phyloP scores from a whole-genome alignment of 176 grass and related monocot genomes.

The Raddia guianensis region DNA sequence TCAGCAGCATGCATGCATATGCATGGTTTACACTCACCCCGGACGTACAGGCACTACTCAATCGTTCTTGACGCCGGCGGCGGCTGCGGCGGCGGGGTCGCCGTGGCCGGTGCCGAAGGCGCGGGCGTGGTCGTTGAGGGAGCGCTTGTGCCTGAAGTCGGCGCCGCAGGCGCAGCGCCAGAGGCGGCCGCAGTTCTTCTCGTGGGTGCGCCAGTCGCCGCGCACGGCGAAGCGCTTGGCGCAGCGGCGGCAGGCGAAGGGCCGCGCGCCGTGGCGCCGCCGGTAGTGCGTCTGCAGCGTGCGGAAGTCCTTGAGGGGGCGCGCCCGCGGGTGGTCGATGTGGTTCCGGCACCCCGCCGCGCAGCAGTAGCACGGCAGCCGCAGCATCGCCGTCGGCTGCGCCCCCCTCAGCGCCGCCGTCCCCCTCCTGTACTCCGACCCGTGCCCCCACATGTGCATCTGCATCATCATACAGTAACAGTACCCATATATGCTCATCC shows the following conservation, averaged over 20 bases:
- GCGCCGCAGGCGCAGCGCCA: slow-evolving; percentile 69
- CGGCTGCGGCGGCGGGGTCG: background rate
- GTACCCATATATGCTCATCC: no score
- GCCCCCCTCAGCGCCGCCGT: slow-evolving; percentile 60
- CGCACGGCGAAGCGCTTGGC: slow-evolving; percentile 70
- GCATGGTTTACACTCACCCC: background rate
- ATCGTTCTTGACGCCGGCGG: background rate
- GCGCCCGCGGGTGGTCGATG: slow-evolving; percentile 67
- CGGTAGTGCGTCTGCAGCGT: slow-evolving; percentile 74
- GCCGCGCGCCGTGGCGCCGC: slow-evolving; percentile 58
- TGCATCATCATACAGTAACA: background rate
- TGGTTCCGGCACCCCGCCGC: slow-evolving; percentile 64
- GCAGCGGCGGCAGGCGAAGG: slow-evolving; percentile 71
- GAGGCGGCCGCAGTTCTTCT: slow-evolving; percentile 79
- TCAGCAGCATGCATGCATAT: background rate
- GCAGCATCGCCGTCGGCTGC: slow-evolving; percentile 70
- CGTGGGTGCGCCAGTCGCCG: slow-evolving; percentile 75
- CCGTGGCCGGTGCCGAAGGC: slow-evolving; percentile 62
- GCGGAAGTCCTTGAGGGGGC: slow-evolving; percentile 70
- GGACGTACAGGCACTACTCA: background rate
- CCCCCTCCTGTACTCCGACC: slow-evolving; percentile 68
- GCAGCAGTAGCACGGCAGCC: slow-evolving; percentile 75
- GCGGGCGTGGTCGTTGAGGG: slow-evolving; percentile 65
- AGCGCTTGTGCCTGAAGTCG: slow-evolving; percentile 70
- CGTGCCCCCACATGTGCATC: slow-evolving; percentile 89